These are phyloP conservation scores for Centrapalus pauciflorus DNA, from an alignment of 129 eudicot genomes.

Conservation along the genomic window DNA sequence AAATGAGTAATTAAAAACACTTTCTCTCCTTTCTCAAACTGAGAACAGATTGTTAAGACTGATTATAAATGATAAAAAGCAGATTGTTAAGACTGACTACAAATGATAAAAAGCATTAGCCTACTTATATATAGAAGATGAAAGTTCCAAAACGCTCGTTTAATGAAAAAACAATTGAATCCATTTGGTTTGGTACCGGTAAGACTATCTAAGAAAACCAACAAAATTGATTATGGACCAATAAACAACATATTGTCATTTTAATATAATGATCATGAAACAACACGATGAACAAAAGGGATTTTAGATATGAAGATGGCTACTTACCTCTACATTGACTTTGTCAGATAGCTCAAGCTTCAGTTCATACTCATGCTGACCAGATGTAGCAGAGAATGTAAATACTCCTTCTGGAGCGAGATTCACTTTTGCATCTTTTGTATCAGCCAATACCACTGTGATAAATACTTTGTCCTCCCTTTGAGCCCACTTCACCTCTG, in stretches of 20 bases:
- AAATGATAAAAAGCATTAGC: too few relatives aligned
- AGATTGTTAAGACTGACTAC: too few relatives aligned
- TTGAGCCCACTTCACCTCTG: constrained; percentile 95
- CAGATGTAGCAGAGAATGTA: constrained; percentile 62
- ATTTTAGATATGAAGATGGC: neutral
- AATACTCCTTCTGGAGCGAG: constrained; percentile 84
- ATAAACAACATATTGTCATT: too few relatives aligned
- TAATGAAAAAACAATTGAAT: neutral
- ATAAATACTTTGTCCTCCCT: constrained; percentile 72
- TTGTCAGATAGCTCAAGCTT: constrained; percentile 76
- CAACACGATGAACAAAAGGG: neutral
- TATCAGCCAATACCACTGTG: constrained; percentile 75
- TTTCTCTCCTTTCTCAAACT: too few relatives aligned
- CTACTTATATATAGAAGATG: too few relatives aligned
- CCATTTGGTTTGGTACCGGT: neutral
- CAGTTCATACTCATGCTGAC: constrained; percentile 58
- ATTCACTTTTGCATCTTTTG: constrained; percentile 74
- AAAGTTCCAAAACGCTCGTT: too few relatives aligned
- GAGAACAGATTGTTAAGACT: too few relatives aligned
- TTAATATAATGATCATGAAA: neutral
- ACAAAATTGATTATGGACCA: neutral
- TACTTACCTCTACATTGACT: constrained; percentile 72
- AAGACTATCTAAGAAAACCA: neutral
- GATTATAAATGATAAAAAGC: too few relatives aligned
- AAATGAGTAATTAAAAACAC: too few relatives aligned